A percentile compares a stretch with the other conserved stretches of the same genome.
Evolutionary conservation across 176 grass and related monocot species (phyloP).

Genomic region (Echinochloa phyllopogon): DNA sequence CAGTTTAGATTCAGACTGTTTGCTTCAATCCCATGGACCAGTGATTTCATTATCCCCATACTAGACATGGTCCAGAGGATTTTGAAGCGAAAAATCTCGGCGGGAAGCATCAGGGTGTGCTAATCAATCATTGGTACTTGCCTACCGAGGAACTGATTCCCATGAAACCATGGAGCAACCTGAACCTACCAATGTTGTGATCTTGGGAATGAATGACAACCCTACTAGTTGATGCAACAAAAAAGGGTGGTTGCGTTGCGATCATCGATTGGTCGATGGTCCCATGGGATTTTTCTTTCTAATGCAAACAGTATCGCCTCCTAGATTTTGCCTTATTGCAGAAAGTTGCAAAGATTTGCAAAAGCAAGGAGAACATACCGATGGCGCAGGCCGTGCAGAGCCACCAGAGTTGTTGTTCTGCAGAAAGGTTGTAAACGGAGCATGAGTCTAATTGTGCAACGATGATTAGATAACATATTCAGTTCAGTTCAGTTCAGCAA

Average conservation of each 20-base stretch:
- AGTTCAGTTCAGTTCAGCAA: background rate
- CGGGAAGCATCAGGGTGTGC: background rate
- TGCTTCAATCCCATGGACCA: constrained; percentile 15
- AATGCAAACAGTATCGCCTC: background rate
- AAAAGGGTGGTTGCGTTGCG: constrained; percentile 8
- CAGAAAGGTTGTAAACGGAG: background rate
- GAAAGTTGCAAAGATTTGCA: background rate
- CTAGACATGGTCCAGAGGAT: constrained; percentile 8
- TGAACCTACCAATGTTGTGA: constrained; percentile 51
- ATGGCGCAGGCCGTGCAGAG: constrained; percentile 5
- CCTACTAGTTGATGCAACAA: constrained; percentile 2
- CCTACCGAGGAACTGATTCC: constrained; percentile 46
- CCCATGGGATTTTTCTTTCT: background rate
- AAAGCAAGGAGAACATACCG: background rate
- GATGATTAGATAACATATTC: background rate
- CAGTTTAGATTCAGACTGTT: constrained; percentile 35
- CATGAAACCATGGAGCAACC: constrained; percentile 42
- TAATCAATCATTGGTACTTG: constrained; percentile 49
- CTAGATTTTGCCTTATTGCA: background rate
- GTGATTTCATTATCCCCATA: background rate
- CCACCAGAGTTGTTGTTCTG: constrained; percentile 20
- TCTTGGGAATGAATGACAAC: constrained; percentile 21
- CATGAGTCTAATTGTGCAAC: background rate
- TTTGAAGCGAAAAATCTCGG: constrained; percentile 22
- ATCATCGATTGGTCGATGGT: background rate